phyloP scores from a whole-genome alignment of 139 green algal genomes.

The Trebouxia sp. region DNA sequence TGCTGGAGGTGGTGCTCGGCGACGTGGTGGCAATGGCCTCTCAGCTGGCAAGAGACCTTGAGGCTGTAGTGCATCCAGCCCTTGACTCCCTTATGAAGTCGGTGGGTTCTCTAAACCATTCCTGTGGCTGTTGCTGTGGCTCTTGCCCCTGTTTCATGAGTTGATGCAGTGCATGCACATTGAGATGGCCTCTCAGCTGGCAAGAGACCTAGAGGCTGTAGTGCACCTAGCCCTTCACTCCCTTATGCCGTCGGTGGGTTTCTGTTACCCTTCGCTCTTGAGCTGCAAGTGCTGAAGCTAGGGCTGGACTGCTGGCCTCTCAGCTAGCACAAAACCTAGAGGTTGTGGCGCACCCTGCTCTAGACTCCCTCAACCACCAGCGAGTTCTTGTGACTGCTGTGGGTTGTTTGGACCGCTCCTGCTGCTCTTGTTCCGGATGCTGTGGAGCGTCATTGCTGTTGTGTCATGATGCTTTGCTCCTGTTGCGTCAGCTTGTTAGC shows the following conservation, averaged over 20 bases:
- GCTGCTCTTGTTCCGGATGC: no score
- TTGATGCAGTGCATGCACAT: no score
- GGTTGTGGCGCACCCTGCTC: conserved; percentile 56
- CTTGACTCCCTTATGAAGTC: conserved; percentile 73
- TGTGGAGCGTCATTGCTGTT: no score
- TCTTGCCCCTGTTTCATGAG: background rate
- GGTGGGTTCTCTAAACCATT: conserved; percentile 29
- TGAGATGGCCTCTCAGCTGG: conserved; percentile 53
- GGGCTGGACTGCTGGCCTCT: no score
- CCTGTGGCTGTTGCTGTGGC: background rate
- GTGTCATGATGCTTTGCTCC: no score
- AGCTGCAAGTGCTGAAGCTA: no score
- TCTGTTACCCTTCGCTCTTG: no score
- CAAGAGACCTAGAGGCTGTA: conserved; percentile 68
- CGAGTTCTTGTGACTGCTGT: no score
- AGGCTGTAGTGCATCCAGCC: conserved; percentile 62
- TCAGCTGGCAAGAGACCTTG: conserved; percentile 67
- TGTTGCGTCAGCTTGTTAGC: no score
- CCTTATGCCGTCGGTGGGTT: conserved; percentile 57
- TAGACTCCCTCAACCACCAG: conserved; percentile 82
- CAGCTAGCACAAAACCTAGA: conserved; percentile 72
- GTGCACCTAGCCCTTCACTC: conserved; percentile 73
- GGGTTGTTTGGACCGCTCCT: no score
- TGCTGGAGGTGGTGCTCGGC: conserved; percentile 59
- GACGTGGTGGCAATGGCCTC: conserved; percentile 55